Evolutionary conservation across 495 filamentous ascomycete species (phyloP).

Genomic region (Melanomma pulvis-pyrius): DNA sequence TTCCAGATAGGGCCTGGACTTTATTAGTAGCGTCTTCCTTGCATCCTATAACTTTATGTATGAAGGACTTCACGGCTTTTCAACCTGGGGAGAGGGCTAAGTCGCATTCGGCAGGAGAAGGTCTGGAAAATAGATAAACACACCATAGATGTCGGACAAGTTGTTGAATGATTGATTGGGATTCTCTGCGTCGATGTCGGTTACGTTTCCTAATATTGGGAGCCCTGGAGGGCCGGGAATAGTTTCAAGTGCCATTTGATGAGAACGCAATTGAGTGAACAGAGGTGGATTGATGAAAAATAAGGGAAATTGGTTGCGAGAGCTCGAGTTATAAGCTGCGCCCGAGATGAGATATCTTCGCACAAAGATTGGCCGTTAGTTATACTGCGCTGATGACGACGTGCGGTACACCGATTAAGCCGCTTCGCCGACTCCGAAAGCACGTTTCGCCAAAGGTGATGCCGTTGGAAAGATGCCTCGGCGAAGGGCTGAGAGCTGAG

Average conservation of each 20-base stretch:
- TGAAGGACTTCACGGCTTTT: no score
- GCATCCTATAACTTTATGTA: no score
- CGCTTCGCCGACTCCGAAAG: slow-evolving; percentile 6
- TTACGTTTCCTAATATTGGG: slow-evolving; percentile 18
- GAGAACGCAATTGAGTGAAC: neutral
- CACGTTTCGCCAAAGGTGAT: neutral
- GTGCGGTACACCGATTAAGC: neutral
- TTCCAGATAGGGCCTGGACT: slow-evolving; percentile 13
- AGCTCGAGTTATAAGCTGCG: neutral
- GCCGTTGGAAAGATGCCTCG: neutral
- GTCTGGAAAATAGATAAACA: neutral
- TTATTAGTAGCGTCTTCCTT: neutral
- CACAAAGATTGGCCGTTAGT: neutral
- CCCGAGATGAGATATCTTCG: neutral
- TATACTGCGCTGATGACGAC: neutral
- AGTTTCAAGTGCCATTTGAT: slow-evolving; percentile 2
- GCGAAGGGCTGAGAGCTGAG: neutral
- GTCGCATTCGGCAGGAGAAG: neutral
- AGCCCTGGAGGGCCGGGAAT: slow-evolving; percentile 28
- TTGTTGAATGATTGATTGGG: slow-evolving; percentile 13
- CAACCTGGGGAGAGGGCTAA: no score
- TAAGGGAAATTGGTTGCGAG: neutral
- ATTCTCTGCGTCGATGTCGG: slow-evolving; percentile 21
- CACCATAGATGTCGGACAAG: slow-evolving; percentile 18
- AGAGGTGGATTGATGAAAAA: neutral